A percentile compares a stretch with the other conserved stretches of the same genome.
phyloP scores from a whole-genome alignment of 129 eudicot species.

The Flaveria sonorensis region DNA sequence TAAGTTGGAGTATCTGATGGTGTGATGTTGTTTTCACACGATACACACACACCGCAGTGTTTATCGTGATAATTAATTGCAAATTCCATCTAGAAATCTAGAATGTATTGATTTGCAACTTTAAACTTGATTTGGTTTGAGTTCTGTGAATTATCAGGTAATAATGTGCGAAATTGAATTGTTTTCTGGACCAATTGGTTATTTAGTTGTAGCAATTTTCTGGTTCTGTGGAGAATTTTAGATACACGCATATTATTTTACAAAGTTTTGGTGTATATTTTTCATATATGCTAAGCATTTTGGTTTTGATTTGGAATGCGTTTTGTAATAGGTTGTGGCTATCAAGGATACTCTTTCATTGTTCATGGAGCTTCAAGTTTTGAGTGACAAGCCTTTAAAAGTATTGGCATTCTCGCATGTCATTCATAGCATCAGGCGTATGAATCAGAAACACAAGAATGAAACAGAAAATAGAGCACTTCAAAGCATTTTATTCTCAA shows the following conservation, averaged over 20 bases:
- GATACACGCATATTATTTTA: background rate
- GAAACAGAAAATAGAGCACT: constrained; percentile 81
- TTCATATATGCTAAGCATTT: background rate
- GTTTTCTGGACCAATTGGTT: background rate
- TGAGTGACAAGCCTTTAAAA: constrained; percentile 66
- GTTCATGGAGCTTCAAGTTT: constrained; percentile 95
- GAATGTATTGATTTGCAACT: background rate
- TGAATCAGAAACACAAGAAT: constrained; percentile 99
- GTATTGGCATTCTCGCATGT: constrained; percentile 79
- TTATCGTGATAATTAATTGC: background rate
- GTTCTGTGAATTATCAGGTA: background rate
- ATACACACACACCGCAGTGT: background rate
- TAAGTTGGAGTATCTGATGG: background rate
- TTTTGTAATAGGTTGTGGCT: constrained; percentile 57
- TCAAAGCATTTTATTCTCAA: constrained; percentile 76
- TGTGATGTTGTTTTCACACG: background rate
- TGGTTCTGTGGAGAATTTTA: no score
- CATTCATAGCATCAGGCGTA: constrained; percentile 71
- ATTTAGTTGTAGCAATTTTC: background rate
- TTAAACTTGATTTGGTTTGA: background rate
- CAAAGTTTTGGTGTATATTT: background rate
- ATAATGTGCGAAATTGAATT: background rate
- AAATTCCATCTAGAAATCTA: background rate
- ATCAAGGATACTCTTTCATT: constrained; percentile 76
- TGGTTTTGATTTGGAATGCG: constrained; percentile 17